These are phyloP conservation scores for Corymbia maculata DNA, from an alignment of 345 rosid genomes.

Conservation along the genomic window DNA sequence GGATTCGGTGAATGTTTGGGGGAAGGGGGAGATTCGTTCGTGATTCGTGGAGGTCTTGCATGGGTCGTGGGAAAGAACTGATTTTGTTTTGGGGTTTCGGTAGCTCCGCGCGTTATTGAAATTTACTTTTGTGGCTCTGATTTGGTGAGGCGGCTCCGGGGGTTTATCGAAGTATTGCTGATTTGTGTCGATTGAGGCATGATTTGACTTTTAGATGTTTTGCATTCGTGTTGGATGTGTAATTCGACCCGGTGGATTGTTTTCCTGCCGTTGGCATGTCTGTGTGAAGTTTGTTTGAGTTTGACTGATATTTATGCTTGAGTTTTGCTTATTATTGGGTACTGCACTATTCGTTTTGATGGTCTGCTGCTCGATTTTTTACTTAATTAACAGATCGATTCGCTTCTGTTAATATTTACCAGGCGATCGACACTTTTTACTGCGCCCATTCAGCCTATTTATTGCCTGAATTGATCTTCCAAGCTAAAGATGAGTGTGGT, in stretches of 20 bases:
- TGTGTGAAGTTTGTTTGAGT: background rate
- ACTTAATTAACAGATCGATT: background rate
- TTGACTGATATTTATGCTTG: background rate
- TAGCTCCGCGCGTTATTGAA: background rate
- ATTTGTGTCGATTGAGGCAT: background rate
- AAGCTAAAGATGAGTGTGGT: constrained; percentile 77
- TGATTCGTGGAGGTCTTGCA: background rate
- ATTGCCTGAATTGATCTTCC: background rate
- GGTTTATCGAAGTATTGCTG: background rate
- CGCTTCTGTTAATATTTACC: background rate
- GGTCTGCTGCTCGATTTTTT: background rate
- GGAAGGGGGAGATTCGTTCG: background rate
- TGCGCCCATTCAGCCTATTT: background rate
- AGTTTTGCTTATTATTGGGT: background rate
- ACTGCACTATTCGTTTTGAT: background rate
- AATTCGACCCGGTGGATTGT: background rate
- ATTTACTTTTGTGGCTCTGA: background rate
- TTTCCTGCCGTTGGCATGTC: background rate
- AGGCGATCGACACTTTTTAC: background rate
- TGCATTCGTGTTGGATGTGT: background rate
- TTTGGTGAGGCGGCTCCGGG: background rate
- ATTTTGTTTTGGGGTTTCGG: background rate
- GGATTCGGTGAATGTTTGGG: background rate
- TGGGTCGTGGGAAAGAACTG: background rate
- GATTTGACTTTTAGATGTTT: background rate